These are phyloP conservation scores for Eucalyptus paniculata DNA, from an alignment of 345 rosid genomes.

Conservation along the genomic window DNA sequence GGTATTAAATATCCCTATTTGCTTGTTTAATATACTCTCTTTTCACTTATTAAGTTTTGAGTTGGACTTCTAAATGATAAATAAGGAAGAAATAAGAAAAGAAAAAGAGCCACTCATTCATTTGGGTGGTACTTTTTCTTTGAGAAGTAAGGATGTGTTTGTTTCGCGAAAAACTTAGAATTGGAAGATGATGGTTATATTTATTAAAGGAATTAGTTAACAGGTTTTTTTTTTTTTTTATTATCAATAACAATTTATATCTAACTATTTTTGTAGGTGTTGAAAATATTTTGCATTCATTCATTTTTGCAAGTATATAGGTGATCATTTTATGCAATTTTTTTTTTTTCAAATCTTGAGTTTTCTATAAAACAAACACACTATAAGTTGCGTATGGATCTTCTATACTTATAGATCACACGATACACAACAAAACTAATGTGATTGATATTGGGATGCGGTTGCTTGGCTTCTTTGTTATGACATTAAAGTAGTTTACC, in stretches of 20 bases:
- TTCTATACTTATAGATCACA: neutral
- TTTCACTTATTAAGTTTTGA: too few species aligned
- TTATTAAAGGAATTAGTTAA: too few species aligned
- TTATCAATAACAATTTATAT: too few species aligned
- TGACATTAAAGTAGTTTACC: neutral
- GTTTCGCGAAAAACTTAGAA: accelerated
- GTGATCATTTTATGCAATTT: too few species aligned
- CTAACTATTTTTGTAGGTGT: too few species aligned
- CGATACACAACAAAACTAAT: neutral
- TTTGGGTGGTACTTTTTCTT: neutral
- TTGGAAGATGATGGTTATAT: too few species aligned
- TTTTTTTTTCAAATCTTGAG: too few species aligned
- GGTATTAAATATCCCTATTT: neutral
- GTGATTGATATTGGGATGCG: neutral
- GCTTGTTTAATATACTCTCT: neutral
- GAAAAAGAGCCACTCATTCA: neutral
- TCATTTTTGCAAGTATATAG: too few species aligned
- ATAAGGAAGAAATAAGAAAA: neutral
- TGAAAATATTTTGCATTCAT: too few species aligned
- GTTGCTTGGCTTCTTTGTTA: neutral
- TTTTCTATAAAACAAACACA: too few species aligned
- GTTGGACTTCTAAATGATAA: neutral
- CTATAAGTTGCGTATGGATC: neutral
- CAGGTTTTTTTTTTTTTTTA: too few species aligned
- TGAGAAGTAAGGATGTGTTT: too few species aligned